Percentiles rank a stretch among this genome's conserved stretches.
phyloP scores from a whole-genome alignment of 2,329 filamentous ascomycete genomes.

The Xylaria multiplex region DNA sequence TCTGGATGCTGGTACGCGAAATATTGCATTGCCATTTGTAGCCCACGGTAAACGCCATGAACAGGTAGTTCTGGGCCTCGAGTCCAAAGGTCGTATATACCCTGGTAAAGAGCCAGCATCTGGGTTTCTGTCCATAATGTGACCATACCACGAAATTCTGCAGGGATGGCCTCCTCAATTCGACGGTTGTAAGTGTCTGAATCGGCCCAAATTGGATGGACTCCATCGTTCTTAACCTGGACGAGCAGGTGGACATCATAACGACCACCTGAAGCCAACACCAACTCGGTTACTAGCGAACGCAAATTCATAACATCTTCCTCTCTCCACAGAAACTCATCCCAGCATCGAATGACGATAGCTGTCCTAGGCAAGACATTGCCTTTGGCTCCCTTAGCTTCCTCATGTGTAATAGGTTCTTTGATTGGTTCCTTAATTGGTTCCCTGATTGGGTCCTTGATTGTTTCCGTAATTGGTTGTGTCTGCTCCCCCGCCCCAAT shows the following conservation, averaged over 20 bases:
- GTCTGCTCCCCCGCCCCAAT: slow-evolving; percentile 40
- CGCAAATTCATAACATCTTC: slow-evolving; percentile 86
- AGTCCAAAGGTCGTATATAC: slow-evolving; percentile 79
- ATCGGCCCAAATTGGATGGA: slow-evolving; percentile 81
- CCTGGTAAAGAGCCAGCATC: slow-evolving; percentile 90
- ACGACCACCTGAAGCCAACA: slow-evolving; percentile 82
- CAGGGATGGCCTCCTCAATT: slow-evolving; percentile 75
- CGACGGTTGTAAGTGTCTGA: slow-evolving; percentile 73
- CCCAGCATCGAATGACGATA: slow-evolving; percentile 84
- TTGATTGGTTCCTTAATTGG: slow-evolving; percentile 38
- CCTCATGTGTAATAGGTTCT: slow-evolving; percentile 34
- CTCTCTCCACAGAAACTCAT: slow-evolving; percentile 79
- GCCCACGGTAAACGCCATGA: slow-evolving; percentile 90
- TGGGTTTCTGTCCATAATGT: slow-evolving; percentile 95
- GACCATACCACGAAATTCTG: slow-evolving; percentile 88
- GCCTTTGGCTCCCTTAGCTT: slow-evolving; percentile 32
- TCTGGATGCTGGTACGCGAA: slow-evolving; percentile 90
- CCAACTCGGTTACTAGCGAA: slow-evolving; percentile 83
- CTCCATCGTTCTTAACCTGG: slow-evolving; percentile 81
- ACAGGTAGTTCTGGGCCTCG: slow-evolving; percentile 76
- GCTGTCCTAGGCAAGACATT: slow-evolving; percentile 69
- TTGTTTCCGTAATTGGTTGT: slow-evolving; percentile 31
- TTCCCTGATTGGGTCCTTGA: slow-evolving; percentile 39
- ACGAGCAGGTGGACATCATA: slow-evolving; percentile 89
- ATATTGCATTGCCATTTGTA: slow-evolving; percentile 94